Evolutionary conservation across 2,329 filamentous ascomycete genomes (phyloP).

Genomic region (Fusarium robinianum): DNA sequence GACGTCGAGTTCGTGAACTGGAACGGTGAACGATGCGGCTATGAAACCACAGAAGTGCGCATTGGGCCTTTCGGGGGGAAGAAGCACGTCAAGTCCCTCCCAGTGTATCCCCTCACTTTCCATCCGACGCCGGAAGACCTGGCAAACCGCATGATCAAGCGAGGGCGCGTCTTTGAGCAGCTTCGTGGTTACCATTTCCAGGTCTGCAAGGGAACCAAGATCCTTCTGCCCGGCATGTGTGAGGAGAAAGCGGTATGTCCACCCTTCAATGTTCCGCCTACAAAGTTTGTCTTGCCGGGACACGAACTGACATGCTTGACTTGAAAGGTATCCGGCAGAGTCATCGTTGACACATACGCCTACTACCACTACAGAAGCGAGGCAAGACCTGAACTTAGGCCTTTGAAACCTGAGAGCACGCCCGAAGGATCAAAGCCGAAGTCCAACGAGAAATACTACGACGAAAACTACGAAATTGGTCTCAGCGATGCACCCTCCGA

Average conservation of each 20-base stretch:
- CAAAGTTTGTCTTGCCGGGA: too few relatives aligned
- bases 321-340: slow-evolving; percentile 33
- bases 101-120: slow-evolving; percentile 40
- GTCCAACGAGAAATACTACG: slow-evolving; percentile 3
- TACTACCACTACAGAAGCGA: slow-evolving; percentile 41
- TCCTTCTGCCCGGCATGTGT: slow-evolving; percentile 35
- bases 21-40: slow-evolving; percentile 42
- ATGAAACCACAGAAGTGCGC: slow-evolving; percentile 23
- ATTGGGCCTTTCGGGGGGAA: slow-evolving; percentile 38
- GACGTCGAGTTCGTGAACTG: slow-evolving; percentile 44
- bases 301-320: too few relatives aligned
- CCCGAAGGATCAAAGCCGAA: not conserved
- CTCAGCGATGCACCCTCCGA: slow-evolving; percentile 18
- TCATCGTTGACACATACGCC: slow-evolving; percentile 44
- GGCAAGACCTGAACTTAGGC: slow-evolving; percentile 35
- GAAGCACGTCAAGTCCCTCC: slow-evolving; percentile 35
- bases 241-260: slow-evolving; percentile 34
- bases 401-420: slow-evolving; percentile 4
- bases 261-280: not conserved
- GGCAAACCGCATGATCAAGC: slow-evolving; percentile 33
- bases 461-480: slow-evolving; percentile 3
- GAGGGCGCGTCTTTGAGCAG: slow-evolving; percentile 41
- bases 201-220: slow-evolving; percentile 36
- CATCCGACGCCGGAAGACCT: slow-evolving; percentile 27
- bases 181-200: slow-evolving; percentile 43